Base-by-base conservation (phyloP, 2,329 filamentous ascomycete species). In the Fusarium dlaminii region DNA sequence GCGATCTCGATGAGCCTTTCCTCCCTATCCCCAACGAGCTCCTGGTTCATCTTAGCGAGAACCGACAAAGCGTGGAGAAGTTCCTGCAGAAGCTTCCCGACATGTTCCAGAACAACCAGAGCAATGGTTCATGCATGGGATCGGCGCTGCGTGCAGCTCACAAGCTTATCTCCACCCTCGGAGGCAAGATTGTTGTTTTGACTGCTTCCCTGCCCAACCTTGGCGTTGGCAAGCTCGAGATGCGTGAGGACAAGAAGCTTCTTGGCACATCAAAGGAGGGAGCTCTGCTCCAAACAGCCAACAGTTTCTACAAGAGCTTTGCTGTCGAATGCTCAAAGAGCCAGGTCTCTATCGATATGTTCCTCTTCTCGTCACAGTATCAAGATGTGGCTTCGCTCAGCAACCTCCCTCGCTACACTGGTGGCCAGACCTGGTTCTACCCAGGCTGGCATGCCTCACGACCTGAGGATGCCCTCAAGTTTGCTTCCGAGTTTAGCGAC, bases 241-340 rank as follows among this genome's bases (percentile, higher is more conserved):
- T 97, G 90, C 90, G 96, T 79, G 96, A 98, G 83, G 95, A 99
- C 83, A 98, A 98, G 87, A 98, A 98, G 84, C 84, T 97, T 22
- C 87, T 99, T 30, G 96, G 96, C 40, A 99, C 96, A 3, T 95
- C 92, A 75, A 98, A 98, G 83, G 96, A 99, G 82, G 94, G 90
- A 74, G 87, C 89, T 70, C 88, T 99, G 37, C 86, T 99, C 59
- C 96, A 98, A 82, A 98, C 96, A 0, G 93, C 91, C 45, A 98
- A 95, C 85, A 95, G 94, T 80, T 99, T 98, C 84, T 99, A 98
- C 89, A 99, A 99, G 88, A 97, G 94, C 79, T 99, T 99, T 79
- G 96, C 96, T 1, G 96, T 99, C 7, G 96, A 99, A 82, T 99
- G 96, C 84, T 98, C 95, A 42, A 99, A 99, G 87, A 97, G 97